Base-by-base conservation (phyloP, 2,329 filamentous ascomycete genomes). In the Exophiala alcalophila region DNA sequence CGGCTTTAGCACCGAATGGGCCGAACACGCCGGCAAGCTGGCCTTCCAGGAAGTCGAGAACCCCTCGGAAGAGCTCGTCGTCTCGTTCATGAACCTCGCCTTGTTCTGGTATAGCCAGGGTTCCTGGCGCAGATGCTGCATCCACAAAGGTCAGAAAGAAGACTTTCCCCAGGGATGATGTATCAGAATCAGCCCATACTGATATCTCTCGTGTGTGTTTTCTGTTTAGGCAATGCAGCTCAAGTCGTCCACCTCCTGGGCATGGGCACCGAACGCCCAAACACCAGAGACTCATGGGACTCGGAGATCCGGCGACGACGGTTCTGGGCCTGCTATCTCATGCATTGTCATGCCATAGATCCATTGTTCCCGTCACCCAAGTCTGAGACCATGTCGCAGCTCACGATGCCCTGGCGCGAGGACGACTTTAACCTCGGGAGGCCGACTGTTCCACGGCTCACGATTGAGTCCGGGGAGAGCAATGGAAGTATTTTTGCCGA, bases 91-190 rank as follows among this genome's bases (percentile, higher is more conserved):
- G 32, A 38, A 34, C 9, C 44, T 48, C n/a, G 21, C 27, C 7
- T 34, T 48, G 4, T 48, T 44, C 24, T 48, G 44, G 44, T 48
- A 48, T 31, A 44, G 40, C n/a, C 44, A 47, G 19, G 44, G 44
- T 12, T 40, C 15, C n/a, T 47, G 44, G 44, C 20, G 44, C 19
- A 41, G 44, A 23, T 47, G 30, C 7, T 34, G 19, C 20, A 42
- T 47, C 18, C 38, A 47, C 32, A 47, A 47, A 47, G 44, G 44
- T 47, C 4, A 33, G 28, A 20, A 10, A 18, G n/a, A 40, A 16
- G 11, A 11, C 18, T 2, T n/a, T 27, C 29, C 14, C 7, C 14
- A 14, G 8, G 11, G 14, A 12, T 20, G 26, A 10, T 14, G 15
- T n/a, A 38, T 38, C 15, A 5, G 15, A 11, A 20, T 16, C 25